phyloP scores from a whole-genome alignment of 2,329 filamentous ascomycete species.

The Aspergillus japonicus region DNA sequence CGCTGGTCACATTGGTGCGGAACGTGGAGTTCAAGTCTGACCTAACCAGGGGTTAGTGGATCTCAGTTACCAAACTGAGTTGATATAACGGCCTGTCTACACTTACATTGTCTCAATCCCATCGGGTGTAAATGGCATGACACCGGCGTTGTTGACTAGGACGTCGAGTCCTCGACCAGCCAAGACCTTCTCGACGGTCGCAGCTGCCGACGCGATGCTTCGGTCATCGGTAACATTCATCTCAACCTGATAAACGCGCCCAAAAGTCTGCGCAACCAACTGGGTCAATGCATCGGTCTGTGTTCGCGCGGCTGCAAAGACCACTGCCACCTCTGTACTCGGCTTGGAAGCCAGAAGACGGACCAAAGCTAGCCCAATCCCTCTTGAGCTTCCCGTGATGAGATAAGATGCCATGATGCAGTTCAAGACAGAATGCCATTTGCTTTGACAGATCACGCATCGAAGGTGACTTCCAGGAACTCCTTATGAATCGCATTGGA shows the following conservation, averaged over 20 bases:
- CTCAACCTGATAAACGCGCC: slow-evolving; percentile 35
- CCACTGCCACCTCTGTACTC: slow-evolving; percentile 30
- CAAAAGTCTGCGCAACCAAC: slow-evolving; percentile 30
- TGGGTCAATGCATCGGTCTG: slow-evolving; percentile 28
- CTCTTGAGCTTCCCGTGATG: slow-evolving; percentile 36
- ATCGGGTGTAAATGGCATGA: slow-evolving; percentile 17
- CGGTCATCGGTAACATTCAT: slow-evolving; percentile 38
- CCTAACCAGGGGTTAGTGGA: not conserved
- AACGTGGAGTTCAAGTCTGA: not conserved
- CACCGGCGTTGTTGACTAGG: slow-evolving; percentile 32
- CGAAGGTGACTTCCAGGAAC: too few relatives aligned
- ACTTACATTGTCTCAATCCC: slow-evolving; percentile 17
- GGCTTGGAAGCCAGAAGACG: slow-evolving; percentile 29
- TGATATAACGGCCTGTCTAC: too few relatives aligned
- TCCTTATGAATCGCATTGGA: too few relatives aligned
- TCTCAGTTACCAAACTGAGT: too few relatives aligned
- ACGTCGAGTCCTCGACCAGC: slow-evolving; percentile 38
- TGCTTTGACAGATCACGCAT: too few relatives aligned
- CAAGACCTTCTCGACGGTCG: slow-evolving; percentile 32
- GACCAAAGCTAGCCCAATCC: slow-evolving; percentile 34
- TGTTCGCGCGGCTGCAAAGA: slow-evolving; percentile 44
- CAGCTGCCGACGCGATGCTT: slow-evolving; percentile 37
- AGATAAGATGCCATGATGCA: slow-evolving; percentile 35
- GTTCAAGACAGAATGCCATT: too few relatives aligned
- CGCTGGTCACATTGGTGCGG: slow-evolving; percentile 37